Evolutionary conservation across 495 filamentous ascomycete genomes (phyloP), one percentile per base, ranked within the genome.

Genomic region (Lasiosphaeris hirsuta): DNA sequence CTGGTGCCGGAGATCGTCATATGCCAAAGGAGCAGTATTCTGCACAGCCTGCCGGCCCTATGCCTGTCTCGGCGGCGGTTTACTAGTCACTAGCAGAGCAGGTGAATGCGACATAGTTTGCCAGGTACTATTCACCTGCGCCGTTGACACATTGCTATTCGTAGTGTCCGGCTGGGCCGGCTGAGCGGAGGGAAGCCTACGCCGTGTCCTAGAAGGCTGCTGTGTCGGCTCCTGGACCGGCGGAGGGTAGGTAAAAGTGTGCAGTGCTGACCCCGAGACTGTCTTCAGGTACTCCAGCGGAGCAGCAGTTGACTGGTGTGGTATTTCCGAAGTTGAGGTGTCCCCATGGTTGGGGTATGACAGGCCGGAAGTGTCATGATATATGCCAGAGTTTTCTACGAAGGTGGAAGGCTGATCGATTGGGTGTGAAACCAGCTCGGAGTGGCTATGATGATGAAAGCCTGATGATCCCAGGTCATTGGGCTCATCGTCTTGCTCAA

Each of bases 401-500:
- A 48, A 37, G 3, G 64, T 54, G 6, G 52, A 34, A 1, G 58
- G 50, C 3, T 54, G 45, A 18, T 69, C 62, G 4, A 54, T 14
- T 2, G 62, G 53, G 14, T 54, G 64, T 7, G 47, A 46, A 15
- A 48, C 51, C 14, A 56, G 6, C 13, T 42, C 54, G 8, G 58
- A 36, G 0, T 58, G 36, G 23, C 46, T 46, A 14, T 51, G 47
- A 33, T 59, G 46, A n/a, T 59, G 57, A 33, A 67, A 69, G 5
- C 67, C 69, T 1, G 65, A 65, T 7, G 69, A 70, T 2, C 56
- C 56, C 50, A 72, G 43, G 15, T 58, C 59, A 43, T 69, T 66
- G 1, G 66, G 63, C 41, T 70, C 66, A 5, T 70, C 62, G 34
- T 69, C 59, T 8, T 45, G 33, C 17, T 19, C 55, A 19, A 19